Evolutionary conservation across 225 moss, liverwort and hornwort species (phyloP).

Genomic region (Sphagnum contortum): DNA sequence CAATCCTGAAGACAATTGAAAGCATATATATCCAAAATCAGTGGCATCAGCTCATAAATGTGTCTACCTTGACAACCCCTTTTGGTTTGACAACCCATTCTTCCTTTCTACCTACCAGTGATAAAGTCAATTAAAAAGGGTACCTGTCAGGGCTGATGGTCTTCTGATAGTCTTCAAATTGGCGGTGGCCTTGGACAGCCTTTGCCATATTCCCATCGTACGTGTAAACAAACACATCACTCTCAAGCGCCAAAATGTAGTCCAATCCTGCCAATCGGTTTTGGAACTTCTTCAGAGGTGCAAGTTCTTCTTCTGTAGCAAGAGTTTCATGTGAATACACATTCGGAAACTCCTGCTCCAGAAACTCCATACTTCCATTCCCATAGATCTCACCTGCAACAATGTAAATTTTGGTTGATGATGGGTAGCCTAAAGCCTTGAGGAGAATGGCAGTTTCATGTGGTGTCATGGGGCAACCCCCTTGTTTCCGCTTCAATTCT

Average conservation of each 20-base stretch:
- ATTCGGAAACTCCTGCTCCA: conserved; percentile 48
- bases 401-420: conserved; percentile 76
- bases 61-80: too few species aligned
- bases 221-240: conserved; percentile 85
- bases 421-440: conserved; percentile 66
- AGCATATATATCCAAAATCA: too few species aligned
- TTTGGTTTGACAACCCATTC: too few species aligned
- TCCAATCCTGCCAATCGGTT: conserved; percentile 82
- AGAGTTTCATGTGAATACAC: conserved; percentile 63
- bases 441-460: conserved; percentile 61
- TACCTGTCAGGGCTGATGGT: conserved; percentile 85
- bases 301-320: conserved; percentile 50
- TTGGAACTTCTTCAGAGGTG: conserved; percentile 45
- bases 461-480: conserved; percentile 79
- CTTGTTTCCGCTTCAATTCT: conserved; percentile 47
- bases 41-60: too few species aligned
- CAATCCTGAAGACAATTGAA: too few species aligned
- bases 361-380: conserved; percentile 55
- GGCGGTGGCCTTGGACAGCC: conserved; percentile 85
- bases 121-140: background rate
- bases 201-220: conserved; percentile 98
- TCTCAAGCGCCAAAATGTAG: conserved; percentile 67
- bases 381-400: conserved; percentile 92
- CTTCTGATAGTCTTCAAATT: conserved; percentile 68
- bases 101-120: too few species aligned